Base-by-base conservation (phyloP, 306 rosid genomes). In the Macrotyloma uniflorum region DNA sequence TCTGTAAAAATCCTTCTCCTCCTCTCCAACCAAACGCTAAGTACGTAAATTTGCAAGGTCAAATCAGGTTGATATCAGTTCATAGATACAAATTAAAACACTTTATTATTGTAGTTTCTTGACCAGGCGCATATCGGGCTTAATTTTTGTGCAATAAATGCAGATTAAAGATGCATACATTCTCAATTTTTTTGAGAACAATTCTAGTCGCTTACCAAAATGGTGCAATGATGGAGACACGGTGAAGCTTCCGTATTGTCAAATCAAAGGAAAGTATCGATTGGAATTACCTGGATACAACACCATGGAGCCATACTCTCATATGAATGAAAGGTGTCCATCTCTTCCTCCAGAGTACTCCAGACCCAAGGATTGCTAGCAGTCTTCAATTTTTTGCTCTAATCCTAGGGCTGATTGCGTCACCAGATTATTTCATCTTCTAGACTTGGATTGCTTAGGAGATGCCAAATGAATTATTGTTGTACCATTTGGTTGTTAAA, bases 321-420 rank as follows among this genome's bases (percentile, higher is more conserved):
- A 87, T 86, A 96, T 96, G 99, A 96, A 96, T 67, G 99, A 96
- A 86, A 86, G 90, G 87, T 93, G 99, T 78, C 91, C 97, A 42
- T 90, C 99, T 77, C 88, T 96, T 79, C 96, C 99, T n/a, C 80
- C 97, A 6, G 55, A 87, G 80, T 96, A 96, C 79, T 76, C 20
- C 63, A 90, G 99, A 79, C n/a, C 91, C 16, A 24, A 10, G 61
- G 81, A 83, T 67, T 96, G 99, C 85, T 96, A 86, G 87, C 70
- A n/a, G 53, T 16, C 61, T 40, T 70, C 46, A 58, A 16, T 45
- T 45, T 19, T 75, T 75, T 36, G 24, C 65, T 82, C 79, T 64
- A 6, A n/a, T 63, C 24, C 38, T 22, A 22, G 62, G 79, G 69
- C 26, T 32, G 69, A 73, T 75, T 38, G 76, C 57, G 36, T 77